Percentiles rank a stretch among this genome's conserved stretches.
phyloP scores from a whole-genome alignment of 768 basidiomycete genomes.

The Serendipita sp. region DNA sequence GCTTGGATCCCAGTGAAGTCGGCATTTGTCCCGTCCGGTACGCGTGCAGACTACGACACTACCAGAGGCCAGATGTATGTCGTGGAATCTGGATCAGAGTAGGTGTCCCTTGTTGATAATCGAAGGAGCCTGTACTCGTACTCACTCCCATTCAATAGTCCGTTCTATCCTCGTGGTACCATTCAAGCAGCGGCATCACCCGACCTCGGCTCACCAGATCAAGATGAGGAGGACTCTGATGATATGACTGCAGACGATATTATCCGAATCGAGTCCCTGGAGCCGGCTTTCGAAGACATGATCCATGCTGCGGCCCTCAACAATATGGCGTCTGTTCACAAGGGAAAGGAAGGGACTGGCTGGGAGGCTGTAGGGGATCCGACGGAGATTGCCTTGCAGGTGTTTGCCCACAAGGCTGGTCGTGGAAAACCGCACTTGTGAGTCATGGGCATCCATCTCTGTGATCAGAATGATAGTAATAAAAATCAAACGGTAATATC shows the following conservation, averaged over 20 bases:
- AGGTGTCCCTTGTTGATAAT: not conserved
- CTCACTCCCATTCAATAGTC: not conserved
- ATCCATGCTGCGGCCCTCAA: not conserved
- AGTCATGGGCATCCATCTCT: not conserved
- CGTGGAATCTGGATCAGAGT: constrained; percentile 1
- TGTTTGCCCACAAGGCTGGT: constrained; percentile 35
- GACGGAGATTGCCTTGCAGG: constrained; percentile 40
- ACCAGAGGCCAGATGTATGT: not conserved
- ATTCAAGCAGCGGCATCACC: not conserved
- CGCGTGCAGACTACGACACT: not conserved
- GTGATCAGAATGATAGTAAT: not conserved
- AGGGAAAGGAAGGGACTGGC: constrained; percentile 25
- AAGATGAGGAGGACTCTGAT: not conserved
- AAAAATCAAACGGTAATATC: not conserved
- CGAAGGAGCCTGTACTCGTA: not conserved
- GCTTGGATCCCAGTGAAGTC: constrained; percentile 15
- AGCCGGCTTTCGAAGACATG: not conserved
- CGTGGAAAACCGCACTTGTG: constrained; percentile 20
- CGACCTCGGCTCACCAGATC: not conserved
- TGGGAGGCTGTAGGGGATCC: constrained; percentile 39
- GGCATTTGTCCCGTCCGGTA: not conserved
- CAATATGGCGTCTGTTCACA: constrained; percentile 8
- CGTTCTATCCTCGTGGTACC: not conserved
- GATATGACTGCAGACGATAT: not conserved
- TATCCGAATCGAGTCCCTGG: not conserved